Conservation (phyloP, 345 rosid species). For the Citrus cavaleriei region DNA sequence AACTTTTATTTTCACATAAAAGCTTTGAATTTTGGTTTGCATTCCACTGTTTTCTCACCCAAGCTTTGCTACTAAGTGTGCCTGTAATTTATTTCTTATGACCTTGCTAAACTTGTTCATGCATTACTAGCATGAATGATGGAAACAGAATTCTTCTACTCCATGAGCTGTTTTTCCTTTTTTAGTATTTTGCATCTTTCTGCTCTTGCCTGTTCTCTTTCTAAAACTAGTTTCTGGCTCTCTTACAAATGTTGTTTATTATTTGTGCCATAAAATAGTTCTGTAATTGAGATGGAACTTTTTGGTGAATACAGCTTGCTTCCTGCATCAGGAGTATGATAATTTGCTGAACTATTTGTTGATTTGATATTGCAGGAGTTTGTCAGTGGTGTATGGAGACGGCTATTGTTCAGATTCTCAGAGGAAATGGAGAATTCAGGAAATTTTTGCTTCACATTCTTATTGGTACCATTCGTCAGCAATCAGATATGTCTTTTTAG, state of each 20-base stretch:
- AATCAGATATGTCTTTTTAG: neutral
- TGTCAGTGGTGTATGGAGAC: neutral
- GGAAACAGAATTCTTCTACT: neutral
- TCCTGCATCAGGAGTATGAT: neutral
- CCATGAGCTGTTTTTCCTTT: neutral
- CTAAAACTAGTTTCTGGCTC: neutral
- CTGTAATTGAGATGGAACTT: neutral
- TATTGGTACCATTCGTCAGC: neutral
- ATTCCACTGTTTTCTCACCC: neutral
- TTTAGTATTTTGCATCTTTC: neutral
- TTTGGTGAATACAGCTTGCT: neutral
- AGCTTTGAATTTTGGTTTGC: neutral
- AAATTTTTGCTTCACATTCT: neutral
- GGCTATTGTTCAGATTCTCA: neutral
- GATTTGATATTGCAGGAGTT: neutral
- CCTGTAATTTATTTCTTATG: neutral
- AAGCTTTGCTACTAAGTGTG: neutral
- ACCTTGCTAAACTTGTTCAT: neutral
- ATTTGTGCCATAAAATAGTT: neutral
- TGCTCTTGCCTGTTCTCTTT: neutral
- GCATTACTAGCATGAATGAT: neutral
- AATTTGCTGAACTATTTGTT: neutral
- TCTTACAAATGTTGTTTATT: neutral
- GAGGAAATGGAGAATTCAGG: neutral
- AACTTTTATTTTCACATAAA: neutral